Evolutionary conservation across 257 asterid genomes (phyloP).

Genomic region (Fraxinus quadrangulata): DNA sequence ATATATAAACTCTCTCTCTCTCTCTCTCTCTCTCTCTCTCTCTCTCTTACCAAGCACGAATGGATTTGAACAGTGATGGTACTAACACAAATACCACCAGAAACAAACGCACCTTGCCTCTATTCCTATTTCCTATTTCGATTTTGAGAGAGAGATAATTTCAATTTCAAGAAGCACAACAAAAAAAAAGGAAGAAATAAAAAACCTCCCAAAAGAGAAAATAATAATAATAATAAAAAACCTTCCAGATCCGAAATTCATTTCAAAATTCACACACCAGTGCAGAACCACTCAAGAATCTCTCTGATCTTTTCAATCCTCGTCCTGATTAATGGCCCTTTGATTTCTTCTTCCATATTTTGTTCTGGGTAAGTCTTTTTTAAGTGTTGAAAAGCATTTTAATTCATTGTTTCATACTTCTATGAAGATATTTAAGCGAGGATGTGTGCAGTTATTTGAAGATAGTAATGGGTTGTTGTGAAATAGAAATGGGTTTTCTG

Average conservation of each 20-base stretch:
- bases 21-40: too few species aligned
- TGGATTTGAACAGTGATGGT: conserved; percentile 28
- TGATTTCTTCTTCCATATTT: not conserved
- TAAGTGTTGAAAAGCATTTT: not conserved
- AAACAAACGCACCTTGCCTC: not conserved
- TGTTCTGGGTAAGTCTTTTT: not conserved
- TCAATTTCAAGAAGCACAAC: not conserved
- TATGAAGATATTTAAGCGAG: not conserved
- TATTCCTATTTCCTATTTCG: not conserved
- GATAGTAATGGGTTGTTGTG: not conserved
- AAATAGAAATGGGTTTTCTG: not conserved
- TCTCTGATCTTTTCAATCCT: not conserved
- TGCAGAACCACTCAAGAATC: not conserved
- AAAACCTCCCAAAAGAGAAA: conserved; percentile 23
- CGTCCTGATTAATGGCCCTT: not conserved
- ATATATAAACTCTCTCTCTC: too few species aligned
- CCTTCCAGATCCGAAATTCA: not conserved
- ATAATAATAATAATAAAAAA: not conserved
- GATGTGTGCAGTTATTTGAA: not conserved
- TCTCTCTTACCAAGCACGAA: too few species aligned
- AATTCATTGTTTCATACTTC: not conserved
- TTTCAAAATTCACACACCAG: conserved; percentile 6
- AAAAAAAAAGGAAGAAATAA: not conserved
- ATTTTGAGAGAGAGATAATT: not conserved
- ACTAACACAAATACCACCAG: conserved; percentile 9